Evolutionary conservation across 345 rosid species (phyloP), one percentile per base, ranked within the genome.

Genomic region (Citrus trifoliata): DNA sequence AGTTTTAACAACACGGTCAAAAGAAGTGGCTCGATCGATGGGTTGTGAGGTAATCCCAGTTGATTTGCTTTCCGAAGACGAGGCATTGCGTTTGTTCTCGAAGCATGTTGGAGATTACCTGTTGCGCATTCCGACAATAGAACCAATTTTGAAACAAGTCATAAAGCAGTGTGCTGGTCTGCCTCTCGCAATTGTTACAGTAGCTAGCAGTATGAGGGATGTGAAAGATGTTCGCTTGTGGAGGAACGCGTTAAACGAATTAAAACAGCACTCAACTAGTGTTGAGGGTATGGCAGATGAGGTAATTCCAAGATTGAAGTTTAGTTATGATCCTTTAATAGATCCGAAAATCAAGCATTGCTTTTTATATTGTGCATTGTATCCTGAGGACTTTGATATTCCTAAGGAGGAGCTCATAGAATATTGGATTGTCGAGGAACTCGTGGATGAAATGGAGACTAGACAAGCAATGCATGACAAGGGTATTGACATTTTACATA

Each of bases 321-420:
- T 10, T 10, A 40, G 48, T 10, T 40, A 40, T 40, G 48, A 40
- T 85, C 48, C 30, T 78, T 22, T 33, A 16, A 7, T 30, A 19
- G n/a, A 14, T 79, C 10, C 38, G 25, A 58, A 72, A 14, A n/a
- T 78, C 2, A 75, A 63, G 32, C 35, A 35, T 1, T 78, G 85
- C 62, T 80, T 87, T 61, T 33, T 81, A 1, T 65, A 3, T 24
- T 81, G 72, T 28, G 76, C 80, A 19, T 55, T 84, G 27, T 82
- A 38, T 71, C 81, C 80, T 2, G 74, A 70, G 25, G 78, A 74
- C 32, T 73, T 5, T 13, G 22, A 40, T n/a, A 28, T 75, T 24
- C 5, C 5, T 0, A 83, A 63, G 24, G 71, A 62, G 2, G 77
- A 78, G 4, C 55, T 87, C 42, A 81, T 85, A 37, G 73, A 79